Evolutionary conservation across 2,329 filamentous ascomycete genomes (phyloP).

Genomic region (Hymenoscyphus infarciens): DNA sequence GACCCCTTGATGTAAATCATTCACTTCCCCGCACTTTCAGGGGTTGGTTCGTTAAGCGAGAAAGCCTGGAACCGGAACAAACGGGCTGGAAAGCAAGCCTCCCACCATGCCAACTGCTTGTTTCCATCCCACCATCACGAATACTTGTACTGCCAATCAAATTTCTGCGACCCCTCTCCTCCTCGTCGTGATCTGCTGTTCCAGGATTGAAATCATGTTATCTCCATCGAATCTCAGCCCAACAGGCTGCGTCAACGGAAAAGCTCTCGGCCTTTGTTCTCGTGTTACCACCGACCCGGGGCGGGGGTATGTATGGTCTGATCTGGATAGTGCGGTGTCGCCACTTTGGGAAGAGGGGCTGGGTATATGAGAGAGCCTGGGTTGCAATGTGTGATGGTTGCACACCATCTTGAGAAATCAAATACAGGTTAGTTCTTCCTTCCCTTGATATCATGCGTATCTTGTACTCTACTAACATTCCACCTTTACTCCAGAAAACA

Average conservation of each 20-base stretch:
- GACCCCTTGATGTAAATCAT: neutral
- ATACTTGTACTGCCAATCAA: neutral
- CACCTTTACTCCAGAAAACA: neutral
- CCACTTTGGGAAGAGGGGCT: neutral
- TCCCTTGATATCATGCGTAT: neutral
- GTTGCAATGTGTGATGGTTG: neutral
- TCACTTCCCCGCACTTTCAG: neutral
- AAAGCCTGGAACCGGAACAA: neutral
- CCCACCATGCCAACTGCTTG: neutral
- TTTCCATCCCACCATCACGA: neutral
- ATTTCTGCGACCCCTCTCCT: neutral
- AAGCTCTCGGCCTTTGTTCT: neutral
- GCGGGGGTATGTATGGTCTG: neutral
- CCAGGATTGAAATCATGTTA: neutral
- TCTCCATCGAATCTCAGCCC: neutral
- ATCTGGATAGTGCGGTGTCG: no score
- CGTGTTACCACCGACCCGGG: neutral
- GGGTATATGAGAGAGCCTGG: neutral
- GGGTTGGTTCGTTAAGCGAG: neutral
- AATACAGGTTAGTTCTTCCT: slow-evolving; percentile 1
- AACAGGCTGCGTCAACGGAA: neutral
- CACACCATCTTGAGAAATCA: no score
- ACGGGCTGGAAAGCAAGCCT: neutral
- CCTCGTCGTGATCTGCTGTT: no score
- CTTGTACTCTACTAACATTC: neutral